Evolutionary conservation across 768 basidiomycete species (phyloP), one percentile per base, ranked within the genome.

Genomic region (Collybiopsis confluens): DNA sequence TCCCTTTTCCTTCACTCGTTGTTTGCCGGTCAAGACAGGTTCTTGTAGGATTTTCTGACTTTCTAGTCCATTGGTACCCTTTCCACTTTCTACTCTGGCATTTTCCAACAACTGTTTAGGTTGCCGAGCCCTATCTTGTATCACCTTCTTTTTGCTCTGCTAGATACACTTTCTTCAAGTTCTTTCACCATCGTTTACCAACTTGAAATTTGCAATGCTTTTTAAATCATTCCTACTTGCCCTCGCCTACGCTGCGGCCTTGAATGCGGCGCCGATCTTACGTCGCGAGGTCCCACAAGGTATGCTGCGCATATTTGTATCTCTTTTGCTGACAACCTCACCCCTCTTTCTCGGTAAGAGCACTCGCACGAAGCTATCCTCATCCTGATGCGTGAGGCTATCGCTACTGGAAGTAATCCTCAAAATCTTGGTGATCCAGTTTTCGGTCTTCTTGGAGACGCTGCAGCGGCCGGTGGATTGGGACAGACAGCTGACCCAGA

Each of bases 231-330:
- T 70, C 47, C 60, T 68, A 13, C 56, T 75, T 36, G 63, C 70
- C 36, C 61, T 78, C 58, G 61, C 71, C 46, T 67, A 58, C 55
- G 55, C 77, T 52, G 66, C 68, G 49, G 59, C 63, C 52, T 59
- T 65, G 40, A 63, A 65, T 10, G 73, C 77, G 42, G 64, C 72
- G 21, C 80, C 81, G 20, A 67, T 79, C 48, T 18, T 52, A 9
- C 74, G 73, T 57, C 79, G 83, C 57, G 83, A 85, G 66, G 83
- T 85, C 26, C 83, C 83, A 21, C 83, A 86, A 73, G 82, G 83
- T 82, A 61, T n/a, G 61, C 55, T 33, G 24, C 9, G 2, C 24
- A 23, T 35, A 35, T 24, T 24, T 5, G 4, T 9, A 13, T 24
- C 20, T 42, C 4, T 15, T 15, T 21, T 18, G 11, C 30, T 36